Percentiles rank a stretch among this genome's conserved stretches.
phyloP scores from a whole-genome alignment of 768 basidiomycete genomes.

The Tephrocybe sp. region DNA sequence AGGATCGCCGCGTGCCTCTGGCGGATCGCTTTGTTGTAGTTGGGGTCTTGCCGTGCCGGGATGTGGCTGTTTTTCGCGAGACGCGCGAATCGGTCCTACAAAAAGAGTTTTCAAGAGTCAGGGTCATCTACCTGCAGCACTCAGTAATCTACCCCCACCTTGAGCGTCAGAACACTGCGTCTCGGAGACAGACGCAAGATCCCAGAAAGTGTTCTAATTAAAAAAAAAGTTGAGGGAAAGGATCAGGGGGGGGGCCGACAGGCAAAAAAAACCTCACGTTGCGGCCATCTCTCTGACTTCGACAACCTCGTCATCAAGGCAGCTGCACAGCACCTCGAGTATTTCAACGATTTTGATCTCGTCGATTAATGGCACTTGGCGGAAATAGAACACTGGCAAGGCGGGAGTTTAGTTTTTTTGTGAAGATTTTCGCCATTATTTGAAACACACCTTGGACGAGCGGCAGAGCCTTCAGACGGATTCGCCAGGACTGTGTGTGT shows the following conservation, averaged over 20 bases:
- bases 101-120: no score
- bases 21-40: slow-evolving; percentile 71
- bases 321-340: slow-evolving; percentile 80
- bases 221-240: background rate
- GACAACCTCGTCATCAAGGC: slow-evolving; percentile 82
- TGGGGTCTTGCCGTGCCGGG: slow-evolving; percentile 59
- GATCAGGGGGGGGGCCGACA: background rate
- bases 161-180: slow-evolving; percentile 71
- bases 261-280: no score
- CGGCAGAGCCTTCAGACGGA: slow-evolving; percentile 83
- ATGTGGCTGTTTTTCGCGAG: slow-evolving; percentile 67
- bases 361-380: slow-evolving; percentile 77
- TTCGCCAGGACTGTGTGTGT: slow-evolving; percentile 94
- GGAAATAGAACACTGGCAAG: slow-evolving; percentile 79
- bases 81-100: slow-evolving; percentile 84
- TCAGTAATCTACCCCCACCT: no score
- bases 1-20: slow-evolving; percentile 89
- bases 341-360: slow-evolving; percentile 78
- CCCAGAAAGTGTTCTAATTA: slow-evolving; percentile 69
- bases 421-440: background rate
- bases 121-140: no score
- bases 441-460: slow-evolving; percentile 65
- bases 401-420: background rate
- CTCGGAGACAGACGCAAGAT: slow-evolving; percentile 82
- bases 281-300: slow-evolving; percentile 92